Base-by-base conservation (phyloP, 345 rosid genomes). In the Corchorus olitorius region DNA sequence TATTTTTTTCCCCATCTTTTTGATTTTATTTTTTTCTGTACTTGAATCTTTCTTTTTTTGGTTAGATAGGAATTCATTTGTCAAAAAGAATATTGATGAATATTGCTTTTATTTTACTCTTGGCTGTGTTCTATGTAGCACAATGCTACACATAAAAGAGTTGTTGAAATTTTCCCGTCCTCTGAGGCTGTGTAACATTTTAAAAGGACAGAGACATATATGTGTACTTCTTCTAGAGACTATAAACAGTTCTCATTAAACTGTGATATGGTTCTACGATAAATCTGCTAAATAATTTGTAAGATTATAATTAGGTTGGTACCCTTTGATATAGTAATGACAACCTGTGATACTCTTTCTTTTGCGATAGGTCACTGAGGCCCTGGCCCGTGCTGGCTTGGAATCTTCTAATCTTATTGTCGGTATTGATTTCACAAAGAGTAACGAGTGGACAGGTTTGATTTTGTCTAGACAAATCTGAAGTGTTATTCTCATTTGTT, bases 371-470 rank as follows among this genome's bases (percentile, higher is more conserved):
- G 97, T 92, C 46, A 87, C 90, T 0, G 88, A 81, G 3, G 97
- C 91, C 6, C 87, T 91, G 59, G 88, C 88, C 33, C 84, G 81
- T 37, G 88, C 93, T 73, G 97, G 97, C 43, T 75, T 91, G 72
- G 97, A 91, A 82, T 91, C 94, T 22, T 91, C 92, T 20, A 91
- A 91, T 80, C 94, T 91, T 75, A 91, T 91, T 67, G 91, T 91
- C 52, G 97, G 94, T 65, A 89, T 91, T 75, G 97, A 91, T 82
- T 89, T 91, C 89, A 89, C 97, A 33, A 91, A 89, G 82, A 91
- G 97, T 86, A 91, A 91, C 39, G 97, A 91, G 70, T 91, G 97
- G 97, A 91, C 93, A 84, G 97, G 97, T 88, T 78, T 52, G 65
- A 27, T 60, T 65, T 43, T 45, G 33, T 33, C 52, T 68, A 35